phyloP scores from a whole-genome alignment of 2,329 filamentous ascomycete genomes.

The Cyclaneusma minus region DNA sequence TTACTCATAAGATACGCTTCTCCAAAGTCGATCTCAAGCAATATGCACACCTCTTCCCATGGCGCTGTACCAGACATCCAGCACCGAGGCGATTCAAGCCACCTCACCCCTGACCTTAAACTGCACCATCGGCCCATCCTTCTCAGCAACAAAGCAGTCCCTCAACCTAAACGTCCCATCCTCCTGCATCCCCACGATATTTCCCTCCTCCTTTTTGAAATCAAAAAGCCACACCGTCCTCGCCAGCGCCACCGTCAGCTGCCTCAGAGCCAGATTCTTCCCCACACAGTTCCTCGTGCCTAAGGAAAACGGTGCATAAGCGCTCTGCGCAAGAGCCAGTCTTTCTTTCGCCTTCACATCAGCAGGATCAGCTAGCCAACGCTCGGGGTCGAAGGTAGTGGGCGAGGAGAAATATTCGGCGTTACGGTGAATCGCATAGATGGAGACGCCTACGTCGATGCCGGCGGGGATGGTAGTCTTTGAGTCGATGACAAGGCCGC shows the following conservation, averaged over 20 bases:
- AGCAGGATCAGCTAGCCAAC: constrained; percentile 24
- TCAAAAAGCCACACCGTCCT: constrained; percentile 6
- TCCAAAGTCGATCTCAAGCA: too few relatives aligned
- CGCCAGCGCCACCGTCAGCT: constrained; percentile 13
- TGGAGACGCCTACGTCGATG: constrained; percentile 26
- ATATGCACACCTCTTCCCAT: too few relatives aligned
- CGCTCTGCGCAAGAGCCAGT: constrained; percentile 7
- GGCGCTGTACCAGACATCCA: too few relatives aligned
- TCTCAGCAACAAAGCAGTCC: too few relatives aligned
- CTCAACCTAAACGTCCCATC: too few relatives aligned
- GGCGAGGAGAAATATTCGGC: constrained; percentile 25
- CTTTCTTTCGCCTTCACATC: constrained; percentile 6
- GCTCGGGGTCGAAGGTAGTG: constrained; percentile 25
- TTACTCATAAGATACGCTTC: too few relatives aligned
- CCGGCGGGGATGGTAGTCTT: constrained; percentile 21
- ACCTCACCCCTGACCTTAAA: too few relatives aligned
- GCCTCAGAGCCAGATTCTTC: constrained; percentile 12
- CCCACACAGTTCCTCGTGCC: constrained; percentile 15
- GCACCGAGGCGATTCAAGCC: too few relatives aligned
- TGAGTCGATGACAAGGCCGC: constrained; percentile 12
- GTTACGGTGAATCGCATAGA: constrained; percentile 30
- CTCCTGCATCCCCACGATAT: too few relatives aligned
- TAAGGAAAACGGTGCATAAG: constrained; percentile 14
- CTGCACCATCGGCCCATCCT: too few relatives aligned
- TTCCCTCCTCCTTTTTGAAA: too few relatives aligned